Conservation (phyloP, 306 rosid species). For the Pterocarpus santalinus region DNA sequence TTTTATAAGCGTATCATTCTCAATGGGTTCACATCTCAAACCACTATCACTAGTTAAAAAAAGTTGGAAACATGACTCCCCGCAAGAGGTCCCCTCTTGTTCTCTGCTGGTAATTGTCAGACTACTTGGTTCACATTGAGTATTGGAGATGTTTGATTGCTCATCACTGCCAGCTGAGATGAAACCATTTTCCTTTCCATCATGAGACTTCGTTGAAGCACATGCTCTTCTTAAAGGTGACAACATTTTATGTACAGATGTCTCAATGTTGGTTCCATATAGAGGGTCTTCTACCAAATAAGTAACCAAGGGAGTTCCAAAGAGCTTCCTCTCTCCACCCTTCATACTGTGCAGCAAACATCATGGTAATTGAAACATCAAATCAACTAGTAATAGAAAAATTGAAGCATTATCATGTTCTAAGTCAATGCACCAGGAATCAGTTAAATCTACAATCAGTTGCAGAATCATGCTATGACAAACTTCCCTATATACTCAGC, state of each 20-base stretch:
- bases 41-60: slow-evolving; percentile 62
- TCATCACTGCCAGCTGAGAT: slow-evolving; percentile 59
- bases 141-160: slow-evolving; percentile 57
- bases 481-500: slow-evolving; percentile 15
- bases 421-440: slow-evolving; percentile 36
- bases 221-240: slow-evolving; percentile 71
- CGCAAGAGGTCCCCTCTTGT: slow-evolving; percentile 61
- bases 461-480: slow-evolving; percentile 32
- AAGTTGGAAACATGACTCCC: slow-evolving; percentile 73
- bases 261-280: slow-evolving; percentile 68
- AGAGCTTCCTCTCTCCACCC: slow-evolving; percentile 74
- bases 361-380: slow-evolving; percentile 50
- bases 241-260: slow-evolving; percentile 67
- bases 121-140: slow-evolving; percentile 46
- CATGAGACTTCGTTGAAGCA: slow-evolving; percentile 66
- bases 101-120: slow-evolving; percentile 52
- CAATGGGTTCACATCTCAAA: slow-evolving; percentile 68
- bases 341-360: slow-evolving; percentile 63
- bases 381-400: slow-evolving; percentile 36
- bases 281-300: slow-evolving; percentile 68
- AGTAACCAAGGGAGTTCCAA: slow-evolving; percentile 90
- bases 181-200: slow-evolving; percentile 80
- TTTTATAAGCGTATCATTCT: slow-evolving; percentile 64
- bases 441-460: slow-evolving; percentile 40
- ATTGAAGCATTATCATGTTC: slow-evolving; percentile 39